phyloP scores from a whole-genome alignment of 2,329 filamentous ascomycete genomes.

The Colletotrichum falcatum region DNA sequence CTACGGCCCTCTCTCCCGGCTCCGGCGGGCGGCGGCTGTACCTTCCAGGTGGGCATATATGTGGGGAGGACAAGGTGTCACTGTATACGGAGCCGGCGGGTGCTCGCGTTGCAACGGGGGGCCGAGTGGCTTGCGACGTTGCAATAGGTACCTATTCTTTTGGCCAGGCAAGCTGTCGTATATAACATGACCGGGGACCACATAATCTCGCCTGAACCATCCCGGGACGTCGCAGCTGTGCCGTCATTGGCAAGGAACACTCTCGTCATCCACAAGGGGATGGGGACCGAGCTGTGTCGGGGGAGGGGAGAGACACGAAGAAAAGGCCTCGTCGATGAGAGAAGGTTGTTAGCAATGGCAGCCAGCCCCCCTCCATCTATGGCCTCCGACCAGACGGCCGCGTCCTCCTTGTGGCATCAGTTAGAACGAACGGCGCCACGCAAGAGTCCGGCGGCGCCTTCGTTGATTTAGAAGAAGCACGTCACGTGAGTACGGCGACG shows the following conservation, averaged over 20 bases:
- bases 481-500: not conserved
- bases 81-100: not conserved
- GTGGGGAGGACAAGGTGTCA: slow-evolving; percentile 10
- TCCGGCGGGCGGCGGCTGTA: not conserved
- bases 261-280: not conserved
- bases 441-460: not conserved
- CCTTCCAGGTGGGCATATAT: slow-evolving; percentile 1
- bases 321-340: not conserved
- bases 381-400: not conserved
- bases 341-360: not conserved
- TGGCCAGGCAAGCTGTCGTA: not conserved
- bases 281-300: not conserved
- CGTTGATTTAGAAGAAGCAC: not conserved
- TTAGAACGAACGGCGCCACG: not conserved
- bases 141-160: no score
- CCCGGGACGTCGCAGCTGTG: not conserved
- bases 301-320: not conserved
- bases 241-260: not conserved
- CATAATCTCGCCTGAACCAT: not conserved
- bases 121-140: slow-evolving; percentile 1
- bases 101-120: slow-evolving; percentile 8
- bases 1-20: not conserved
- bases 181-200: no score
- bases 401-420: not conserved
- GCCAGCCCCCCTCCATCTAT: no score